Base-by-base conservation (phyloP, 2,329 filamentous ascomycete species). In the Colletotrichum incanum region DNA sequence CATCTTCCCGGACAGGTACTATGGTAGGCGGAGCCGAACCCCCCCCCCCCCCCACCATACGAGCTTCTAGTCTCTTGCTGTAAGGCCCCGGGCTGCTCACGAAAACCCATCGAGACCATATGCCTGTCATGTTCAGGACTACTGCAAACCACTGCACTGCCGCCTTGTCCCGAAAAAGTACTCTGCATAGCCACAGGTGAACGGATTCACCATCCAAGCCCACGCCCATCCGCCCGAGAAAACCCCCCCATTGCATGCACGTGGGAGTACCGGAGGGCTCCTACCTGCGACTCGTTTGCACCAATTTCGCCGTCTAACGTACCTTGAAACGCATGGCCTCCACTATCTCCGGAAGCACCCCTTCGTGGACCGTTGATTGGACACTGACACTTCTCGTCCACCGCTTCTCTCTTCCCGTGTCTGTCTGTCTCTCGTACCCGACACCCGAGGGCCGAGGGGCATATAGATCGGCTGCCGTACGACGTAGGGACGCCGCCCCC, bases 171-270 rank as follows among this genome's bases (percentile, higher is more conserved):
- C 26, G 16, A 37, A 11, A 9, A 63, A 14, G 58, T 63, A 39
- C 58, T 54, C 16, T 58, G 59, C 52, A 56, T 72, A n/a, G 56
- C 14, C 39, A 58, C 64, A 58, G 39, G 34, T 55, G 26, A 52
- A 8, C 4, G 20, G 18, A 23, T n/a, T 54, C 49, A 18, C 47
- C 49, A 39, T 7, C 5, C 47, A 37, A 34, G 23, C 12, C 37
- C 23, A 26, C 28, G n/a, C n/a, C n/a, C n/a, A 18, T 26, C 31
- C 20, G 28, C 34, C 20, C 41, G 28, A 14, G 18, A 23, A 37
- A 11, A 8, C 39, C 14, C 37, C 16, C 23, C 45, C 47, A n/a
- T 26, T 34, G 28, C n/a, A 28, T 16, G 7, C 31, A 34, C 20
- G 16, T 49, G 31, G 34, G 9, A 7, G n/a, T 49, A 12, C n/a